Evolutionary conservation across 2,329 filamentous ascomycete genomes (phyloP), one percentile per base, ranked within the genome.

Genomic region (Aspergillus niger): DNA sequence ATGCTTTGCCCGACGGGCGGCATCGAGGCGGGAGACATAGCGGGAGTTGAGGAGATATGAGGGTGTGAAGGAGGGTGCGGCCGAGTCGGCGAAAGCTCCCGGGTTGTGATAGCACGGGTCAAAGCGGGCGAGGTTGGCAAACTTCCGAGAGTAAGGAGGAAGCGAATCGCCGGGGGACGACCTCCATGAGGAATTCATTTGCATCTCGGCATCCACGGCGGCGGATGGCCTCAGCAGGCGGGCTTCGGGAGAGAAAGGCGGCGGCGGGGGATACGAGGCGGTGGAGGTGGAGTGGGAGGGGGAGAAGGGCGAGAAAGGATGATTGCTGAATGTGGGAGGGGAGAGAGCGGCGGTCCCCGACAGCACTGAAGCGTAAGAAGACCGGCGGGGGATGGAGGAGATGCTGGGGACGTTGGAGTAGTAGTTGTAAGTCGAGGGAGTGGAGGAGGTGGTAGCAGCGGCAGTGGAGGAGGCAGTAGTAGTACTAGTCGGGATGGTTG

Each of bases 41-140:
- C 87, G 86, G 13, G 92, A 94, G 41, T 86, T 86, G 67, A 83
- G 82, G 48, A 98, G 84, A 77, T 97, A 97, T 5, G 91, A 92
- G 0, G 94, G 94, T 10, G 89, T 84, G 75, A 97, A 92, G 81
- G 59, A 60, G 13, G 63, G 58, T n/a, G 61, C 69, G 65, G 66
- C 70, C 47, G 43, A 71, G 65, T 63, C 75, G 70, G 59, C 69
- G 68, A 69, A 62, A 48, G 58, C 65, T 32, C 63, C 65, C 43
- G 69, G 64, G 50, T 59, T 64, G 39, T 69, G 66, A 38, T 66
- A 61, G 54, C 70, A 67, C 11, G 71, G 70, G 52, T 70, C 66
- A 54, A 71, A 69, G 44, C 67, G 70, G 32, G 73, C 62, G 59
- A 73, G 68, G 59, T 71, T 70, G 52, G 74, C 77, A 67, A 79